Percentiles rank a stretch among this genome's conserved stretches.
phyloP scores from a whole-genome alignment of 2,329 filamentous ascomycete species.

The Monilinia polystroma region DNA sequence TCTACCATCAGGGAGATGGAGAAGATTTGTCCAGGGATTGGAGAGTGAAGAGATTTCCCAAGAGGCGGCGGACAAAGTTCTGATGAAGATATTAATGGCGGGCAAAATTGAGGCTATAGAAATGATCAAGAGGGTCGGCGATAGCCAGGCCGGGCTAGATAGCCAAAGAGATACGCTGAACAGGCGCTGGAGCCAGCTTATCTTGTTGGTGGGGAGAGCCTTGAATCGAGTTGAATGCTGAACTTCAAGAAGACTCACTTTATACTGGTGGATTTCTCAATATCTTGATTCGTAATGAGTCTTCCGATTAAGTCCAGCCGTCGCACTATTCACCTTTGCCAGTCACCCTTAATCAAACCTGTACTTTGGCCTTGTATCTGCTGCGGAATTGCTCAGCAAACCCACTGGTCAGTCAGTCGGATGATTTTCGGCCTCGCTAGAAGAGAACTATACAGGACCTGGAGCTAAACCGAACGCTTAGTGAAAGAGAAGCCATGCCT shows the following conservation, averaged over 20 bases:
- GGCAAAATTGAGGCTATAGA: conserved; percentile 24
- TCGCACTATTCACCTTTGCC: not conserved
- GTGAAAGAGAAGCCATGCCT: not conserved
- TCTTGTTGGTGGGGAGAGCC: conserved; percentile 26
- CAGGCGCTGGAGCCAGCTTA: conserved; percentile 34
- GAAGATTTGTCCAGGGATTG: conserved; percentile 45
- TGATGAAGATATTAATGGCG: conserved; percentile 38
- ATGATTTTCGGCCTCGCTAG: not conserved
- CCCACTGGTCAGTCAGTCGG: not conserved
- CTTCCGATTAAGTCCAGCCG: not conserved
- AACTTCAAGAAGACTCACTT: not conserved
- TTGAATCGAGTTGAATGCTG: conserved; percentile 28
- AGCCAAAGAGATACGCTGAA: conserved; percentile 30
- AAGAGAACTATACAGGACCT: not conserved
- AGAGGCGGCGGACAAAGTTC: conserved; percentile 42
- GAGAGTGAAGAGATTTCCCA: conserved; percentile 50
- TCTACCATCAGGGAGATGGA: conserved; percentile 45
- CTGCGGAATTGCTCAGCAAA: not conserved
- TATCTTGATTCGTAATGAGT: not conserved
- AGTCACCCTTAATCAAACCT: not conserved
- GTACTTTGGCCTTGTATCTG: not conserved
- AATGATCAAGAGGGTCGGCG: conserved; percentile 21
- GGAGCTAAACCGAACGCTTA: not conserved
- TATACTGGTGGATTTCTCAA: not conserved
- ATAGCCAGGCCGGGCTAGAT: conserved; percentile 26